These are phyloP conservation scores for Trichoderma sp. DNA, from an alignment of 2,329 filamentous ascomycete genomes.

Conservation along the genomic window DNA sequence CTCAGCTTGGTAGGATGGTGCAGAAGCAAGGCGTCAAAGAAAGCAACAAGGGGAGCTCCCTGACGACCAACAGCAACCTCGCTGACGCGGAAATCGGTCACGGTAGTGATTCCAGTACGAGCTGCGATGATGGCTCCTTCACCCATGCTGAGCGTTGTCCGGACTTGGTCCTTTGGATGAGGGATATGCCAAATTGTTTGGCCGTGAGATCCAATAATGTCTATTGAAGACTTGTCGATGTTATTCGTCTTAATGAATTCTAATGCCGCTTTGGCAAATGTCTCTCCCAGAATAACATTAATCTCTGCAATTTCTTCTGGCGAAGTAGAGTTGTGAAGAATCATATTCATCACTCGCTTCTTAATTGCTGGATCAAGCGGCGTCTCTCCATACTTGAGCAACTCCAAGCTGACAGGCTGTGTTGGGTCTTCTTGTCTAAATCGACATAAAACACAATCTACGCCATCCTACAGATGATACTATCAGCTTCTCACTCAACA, in stretches of 20 bases:
- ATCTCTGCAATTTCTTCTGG: slow-evolving; percentile 21
- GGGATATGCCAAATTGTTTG: slow-evolving; percentile 59
- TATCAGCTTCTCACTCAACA: neutral
- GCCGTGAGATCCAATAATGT: slow-evolving; percentile 57
- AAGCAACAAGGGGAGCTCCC: slow-evolving; percentile 50
- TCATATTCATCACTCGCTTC: slow-evolving; percentile 21
- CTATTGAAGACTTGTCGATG: slow-evolving; percentile 41
- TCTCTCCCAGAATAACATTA: slow-evolving; percentile 22
- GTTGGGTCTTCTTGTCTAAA: slow-evolving; percentile 18
- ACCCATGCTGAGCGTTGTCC: slow-evolving; percentile 55
- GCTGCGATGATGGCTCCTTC: slow-evolving; percentile 57
- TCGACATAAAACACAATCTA: slow-evolving; percentile 22
- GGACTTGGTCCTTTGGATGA: slow-evolving; percentile 50
- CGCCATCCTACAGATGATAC: slow-evolving; percentile 10
- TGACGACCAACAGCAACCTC: slow-evolving; percentile 51
- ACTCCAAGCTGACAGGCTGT: slow-evolving; percentile 19
- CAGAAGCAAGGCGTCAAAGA: slow-evolving; percentile 52
- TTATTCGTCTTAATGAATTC: slow-evolving; percentile 16
- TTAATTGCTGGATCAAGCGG: slow-evolving; percentile 18
- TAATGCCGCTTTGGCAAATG: slow-evolving; percentile 18
- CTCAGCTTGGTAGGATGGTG: slow-evolving; percentile 52
- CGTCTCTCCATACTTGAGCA: slow-evolving; percentile 24
- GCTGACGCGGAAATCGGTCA: slow-evolving; percentile 52
- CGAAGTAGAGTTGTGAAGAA: slow-evolving; percentile 17
- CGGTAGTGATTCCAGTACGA: slow-evolving; percentile 52